Evolutionary conservation across 805 yeast species (phyloP), one percentile per base, ranked within the genome.

Genomic region (Candida glaebosa): DNA sequence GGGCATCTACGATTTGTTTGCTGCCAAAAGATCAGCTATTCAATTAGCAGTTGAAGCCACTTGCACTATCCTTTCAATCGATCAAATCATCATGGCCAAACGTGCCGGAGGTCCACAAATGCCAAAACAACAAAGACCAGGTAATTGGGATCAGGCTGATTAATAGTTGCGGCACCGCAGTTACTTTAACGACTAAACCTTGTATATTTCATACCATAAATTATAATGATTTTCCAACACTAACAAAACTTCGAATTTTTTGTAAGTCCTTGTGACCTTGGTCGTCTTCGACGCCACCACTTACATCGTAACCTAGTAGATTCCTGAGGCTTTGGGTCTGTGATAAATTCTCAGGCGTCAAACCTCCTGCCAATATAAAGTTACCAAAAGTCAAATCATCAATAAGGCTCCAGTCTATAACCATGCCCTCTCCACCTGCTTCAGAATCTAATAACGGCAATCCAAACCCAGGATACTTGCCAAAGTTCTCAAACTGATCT

Each of bases 11-110:
- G 99, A 91, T 62, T 76, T 91, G 47, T 75, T 84, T 48, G 71
- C 86, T 17, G 76, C 90, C 33, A 91, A 93, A 73, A 77, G 75
- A 55, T 84, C 87, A 47, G 99, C 97, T 36, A 84, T 93, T 51
- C 79, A 82, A 53, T 83, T 93, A 48, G 98, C 99, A 14, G 89
- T 96, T 3, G 98, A 93, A 51, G 96, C 97, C 37, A 95, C 96
- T 10, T 79, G 76, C 48, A 93, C 98, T 4, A 84, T 90, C 40
- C 74, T 90, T 48, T 82, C 95, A 18, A 93, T 93, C 38, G 98
- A 93, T 63, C 98, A 91, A 75, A 91, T 91, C 56, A 93, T 91
- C 60, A 93, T 91, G 93, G 98, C 99, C 34, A 91, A 91, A 78
- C 81, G 96, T 62, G 97, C 98, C 2, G 99, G 99, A 50, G 99